phyloP scores from a whole-genome alignment of 2,329 filamentous ascomycete genomes.

The Ceratocystis lukuohia region DNA sequence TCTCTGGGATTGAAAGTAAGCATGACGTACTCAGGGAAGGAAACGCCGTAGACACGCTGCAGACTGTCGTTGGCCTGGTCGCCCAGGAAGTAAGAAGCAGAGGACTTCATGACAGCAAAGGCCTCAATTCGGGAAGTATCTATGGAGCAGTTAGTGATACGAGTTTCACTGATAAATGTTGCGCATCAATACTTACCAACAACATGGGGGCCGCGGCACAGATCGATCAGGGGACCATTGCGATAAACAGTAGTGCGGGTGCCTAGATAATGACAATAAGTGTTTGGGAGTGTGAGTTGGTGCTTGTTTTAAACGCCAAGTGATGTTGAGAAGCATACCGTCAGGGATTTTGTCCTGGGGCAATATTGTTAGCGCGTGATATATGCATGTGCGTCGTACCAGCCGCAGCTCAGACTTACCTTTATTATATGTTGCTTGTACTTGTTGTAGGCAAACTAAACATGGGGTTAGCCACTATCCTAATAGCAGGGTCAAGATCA shows the following conservation, averaged over 20 bases:
- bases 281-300: background rate
- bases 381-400: background rate
- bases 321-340: slow-evolving; percentile 39
- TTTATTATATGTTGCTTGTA: slow-evolving; percentile 96
- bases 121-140: slow-evolving; percentile 86
- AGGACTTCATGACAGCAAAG: slow-evolving; percentile 80
- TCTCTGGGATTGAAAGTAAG: background rate
- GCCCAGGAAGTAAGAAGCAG: slow-evolving; percentile 60
- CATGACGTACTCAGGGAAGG: slow-evolving; percentile 42
- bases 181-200: slow-evolving; percentile 34
- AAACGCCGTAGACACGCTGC: slow-evolving; percentile 92
- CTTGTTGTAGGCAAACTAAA: slow-evolving; percentile 79
- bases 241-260: slow-evolving; percentile 83
- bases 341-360: slow-evolving; percentile 70
- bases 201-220: slow-evolving; percentile 90
- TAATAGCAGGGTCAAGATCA: background rate
- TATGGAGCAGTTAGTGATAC: slow-evolving; percentile 1
- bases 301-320: background rate
- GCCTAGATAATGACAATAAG: background rate
- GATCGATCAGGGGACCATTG: slow-evolving; percentile 84
- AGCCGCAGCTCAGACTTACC: slow-evolving; percentile 18
- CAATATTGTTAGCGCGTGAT: slow-evolving; percentile 9
- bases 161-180: background rate
- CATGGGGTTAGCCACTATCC: slow-evolving; percentile 2
- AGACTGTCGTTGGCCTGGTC: slow-evolving; percentile 88